Evolutionary conservation across 1,139 yeast genomes (phyloP), one percentile per base, ranked within the genome.

Genomic region (Taiozyma sp.): DNA sequence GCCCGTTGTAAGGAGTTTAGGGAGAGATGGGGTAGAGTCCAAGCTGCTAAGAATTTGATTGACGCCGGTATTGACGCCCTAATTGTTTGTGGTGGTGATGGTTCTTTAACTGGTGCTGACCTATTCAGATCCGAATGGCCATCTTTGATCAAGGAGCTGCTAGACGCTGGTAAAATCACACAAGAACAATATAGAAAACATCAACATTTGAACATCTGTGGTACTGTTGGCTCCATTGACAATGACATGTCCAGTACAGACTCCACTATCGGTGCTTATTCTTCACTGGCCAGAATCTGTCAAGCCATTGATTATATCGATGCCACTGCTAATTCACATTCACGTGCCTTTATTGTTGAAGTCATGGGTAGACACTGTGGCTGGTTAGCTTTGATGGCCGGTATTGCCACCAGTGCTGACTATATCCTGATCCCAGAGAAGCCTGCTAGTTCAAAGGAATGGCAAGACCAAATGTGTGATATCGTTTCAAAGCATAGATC

Each of bases 351-450:
- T 69, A 97, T 93, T 45, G 90, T 93, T 54, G 99, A 93, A 71
- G 99, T 93, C 48, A 93, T 93, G 99, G 99, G 99, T 53, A 84
- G 99, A 69, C 96, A 93, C 71, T 93, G 99, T 76, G 99, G 99
- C 56, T 93, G 99, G 99, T 79, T 93, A 62, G 98, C 96, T 2
- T 78, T 93, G 59, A 87, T 91, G 95, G 92, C 98, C 19, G 98
- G 98, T 62, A 81, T 92, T 58, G 89, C 97, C 36, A 88, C 97
- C 39, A 89, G 96, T 57, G 98, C 99, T 13, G 99, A 93, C 71
- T 92, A 82, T 66, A 86, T 92, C 52, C 84, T 93, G 64, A 87
- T 93, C 60, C 99, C 99, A 32, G 99, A 93, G 70, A 81, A 84
- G 66, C 97, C 90, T 43, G 91, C 89, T 34, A 73, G 74, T 61